Percentiles rank a stretch among this genome's conserved stretches.
Conservation (phyloP, 2,329 filamentous ascomycete genomes). For the Pseudogymnoascus pannorum region DNA sequence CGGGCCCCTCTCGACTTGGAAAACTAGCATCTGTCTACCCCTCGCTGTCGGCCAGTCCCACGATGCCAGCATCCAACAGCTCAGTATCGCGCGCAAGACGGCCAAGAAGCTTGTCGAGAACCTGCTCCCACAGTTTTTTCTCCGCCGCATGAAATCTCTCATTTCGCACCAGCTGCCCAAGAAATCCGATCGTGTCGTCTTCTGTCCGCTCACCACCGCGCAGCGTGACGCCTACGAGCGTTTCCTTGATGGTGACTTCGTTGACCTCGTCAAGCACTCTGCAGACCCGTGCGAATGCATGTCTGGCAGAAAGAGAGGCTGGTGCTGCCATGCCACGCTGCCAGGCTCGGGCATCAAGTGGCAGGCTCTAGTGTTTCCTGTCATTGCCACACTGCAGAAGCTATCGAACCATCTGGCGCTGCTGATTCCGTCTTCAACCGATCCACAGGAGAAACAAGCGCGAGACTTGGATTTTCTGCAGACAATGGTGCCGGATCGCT, state of each 20-base stretch:
- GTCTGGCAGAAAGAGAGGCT: conserved; percentile 65
- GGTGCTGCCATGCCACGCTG: conserved; percentile 64
- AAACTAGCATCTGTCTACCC: conserved; percentile 66
- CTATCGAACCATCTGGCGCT: conserved; percentile 89
- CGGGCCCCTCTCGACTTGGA: conserved; percentile 68
- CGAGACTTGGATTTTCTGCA: conserved; percentile 69
- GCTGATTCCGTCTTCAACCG: conserved; percentile 61
- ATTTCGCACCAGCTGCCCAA: conserved; percentile 90
- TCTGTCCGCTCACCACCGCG: conserved; percentile 78
- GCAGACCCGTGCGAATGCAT: conserved; percentile 63
- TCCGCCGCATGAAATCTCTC: conserved; percentile 85
- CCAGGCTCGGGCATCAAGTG: conserved; percentile 40
- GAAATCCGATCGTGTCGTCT: conserved; percentile 90
- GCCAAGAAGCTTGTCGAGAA: conserved; percentile 81
- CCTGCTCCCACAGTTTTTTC: conserved; percentile 80
- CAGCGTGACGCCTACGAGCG: conserved; percentile 79
- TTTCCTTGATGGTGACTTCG: conserved; percentile 65
- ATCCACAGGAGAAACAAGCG: conserved; percentile 64
- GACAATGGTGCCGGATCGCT: conserved; percentile 65
- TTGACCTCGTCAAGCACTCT: conserved; percentile 60
- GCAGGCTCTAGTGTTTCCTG: conserved; percentile 72
- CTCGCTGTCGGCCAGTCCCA: conserved; percentile 86
- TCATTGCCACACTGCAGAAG: conserved; percentile 76
- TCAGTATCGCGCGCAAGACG: conserved; percentile 72
- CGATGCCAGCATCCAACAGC: conserved; percentile 75